Evolutionary conservation across 2,329 filamentous ascomycete species (phyloP).

Genomic region (Pseudocercospora macadamiae): DNA sequence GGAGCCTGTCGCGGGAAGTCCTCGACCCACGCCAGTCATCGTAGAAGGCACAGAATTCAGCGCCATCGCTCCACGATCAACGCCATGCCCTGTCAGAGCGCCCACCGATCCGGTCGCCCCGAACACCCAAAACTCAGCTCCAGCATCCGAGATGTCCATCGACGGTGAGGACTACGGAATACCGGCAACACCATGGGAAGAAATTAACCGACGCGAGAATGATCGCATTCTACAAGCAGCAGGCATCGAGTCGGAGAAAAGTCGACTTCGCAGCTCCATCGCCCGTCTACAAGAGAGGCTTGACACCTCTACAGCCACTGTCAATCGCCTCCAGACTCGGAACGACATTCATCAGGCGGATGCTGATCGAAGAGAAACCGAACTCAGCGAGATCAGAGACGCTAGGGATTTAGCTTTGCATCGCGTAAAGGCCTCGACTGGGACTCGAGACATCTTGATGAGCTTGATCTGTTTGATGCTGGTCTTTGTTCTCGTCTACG

Average conservation of each 20-base stretch:
- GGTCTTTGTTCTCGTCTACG: slow-evolving; percentile 4
- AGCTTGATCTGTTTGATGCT: slow-evolving; percentile 1
- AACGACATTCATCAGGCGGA: slow-evolving; percentile 4
- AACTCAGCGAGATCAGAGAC: not conserved
- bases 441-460: not conserved
- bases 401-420: not conserved
- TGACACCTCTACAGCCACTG: not conserved
- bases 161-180: not conserved
- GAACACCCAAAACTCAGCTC: not conserved
- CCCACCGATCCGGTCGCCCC: not conserved
- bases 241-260: not conserved
- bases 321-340: slow-evolving; percentile 1
- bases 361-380: slow-evolving; percentile 1
- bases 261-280: not conserved
- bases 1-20: not conserved
- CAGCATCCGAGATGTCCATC: not conserved
- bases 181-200: not conserved
- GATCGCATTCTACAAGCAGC: slow-evolving; percentile 1
- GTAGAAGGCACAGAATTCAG: not conserved
- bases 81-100: not conserved
- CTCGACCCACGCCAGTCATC: not conserved
- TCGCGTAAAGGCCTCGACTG: not conserved
- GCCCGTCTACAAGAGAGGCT: not conserved
- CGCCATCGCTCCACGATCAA: not conserved
- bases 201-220: slow-evolving; percentile 5